Evolutionary conservation across 352 stramenopile species (phyloP).

Genomic region (Pythium brassicae): DNA sequence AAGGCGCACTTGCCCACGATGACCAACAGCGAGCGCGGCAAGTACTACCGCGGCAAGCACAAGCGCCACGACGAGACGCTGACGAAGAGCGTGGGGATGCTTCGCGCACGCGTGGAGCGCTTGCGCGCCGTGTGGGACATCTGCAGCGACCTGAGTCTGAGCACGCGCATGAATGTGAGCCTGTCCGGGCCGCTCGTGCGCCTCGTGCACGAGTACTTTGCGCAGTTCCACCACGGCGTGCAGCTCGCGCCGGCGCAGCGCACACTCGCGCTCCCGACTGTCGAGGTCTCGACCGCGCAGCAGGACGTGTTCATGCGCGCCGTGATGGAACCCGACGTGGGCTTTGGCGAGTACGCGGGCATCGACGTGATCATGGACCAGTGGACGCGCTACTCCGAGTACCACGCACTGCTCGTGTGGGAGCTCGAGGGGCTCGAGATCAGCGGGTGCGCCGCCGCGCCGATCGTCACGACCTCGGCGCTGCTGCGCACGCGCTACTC

Average conservation of each 20-base stretch:
- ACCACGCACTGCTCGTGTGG: constrained; percentile 10
- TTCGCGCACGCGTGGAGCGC: constrained; percentile 33
- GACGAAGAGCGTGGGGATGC: constrained; percentile 23
- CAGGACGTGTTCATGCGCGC: constrained; percentile 11
- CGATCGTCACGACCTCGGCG: constrained; percentile 22
- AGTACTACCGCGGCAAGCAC: constrained; percentile 62
- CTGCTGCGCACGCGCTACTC: constrained; percentile 38
- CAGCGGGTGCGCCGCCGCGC: constrained; percentile 11
- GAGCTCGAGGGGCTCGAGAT: constrained; percentile 9
- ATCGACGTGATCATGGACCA: constrained; percentile 14
- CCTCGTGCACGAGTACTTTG: constrained; percentile 16
- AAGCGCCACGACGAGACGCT: constrained; percentile 41
- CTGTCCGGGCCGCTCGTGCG: constrained; percentile 2
- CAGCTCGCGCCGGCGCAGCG: constrained; percentile 1
- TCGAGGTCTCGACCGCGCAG: constrained; percentile 1
- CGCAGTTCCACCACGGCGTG: constrained; percentile 13
- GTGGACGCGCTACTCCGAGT: constrained; percentile 15
- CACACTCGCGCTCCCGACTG: background rate
- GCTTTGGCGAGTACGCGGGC: constrained; percentile 13
- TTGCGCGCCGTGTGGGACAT: constrained; percentile 32
- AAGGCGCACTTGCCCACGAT: constrained; percentile 40
- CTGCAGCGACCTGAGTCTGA: constrained; percentile 5
- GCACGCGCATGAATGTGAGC: constrained; percentile 4
- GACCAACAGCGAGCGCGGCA: constrained; percentile 63
- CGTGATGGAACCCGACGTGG: constrained; percentile 7